Percentiles rank a stretch among this genome's conserved stretches.
These are phyloP conservation scores for Quercus ilex DNA, from an alignment of 306 rosid species.

Conservation along the genomic window DNA sequence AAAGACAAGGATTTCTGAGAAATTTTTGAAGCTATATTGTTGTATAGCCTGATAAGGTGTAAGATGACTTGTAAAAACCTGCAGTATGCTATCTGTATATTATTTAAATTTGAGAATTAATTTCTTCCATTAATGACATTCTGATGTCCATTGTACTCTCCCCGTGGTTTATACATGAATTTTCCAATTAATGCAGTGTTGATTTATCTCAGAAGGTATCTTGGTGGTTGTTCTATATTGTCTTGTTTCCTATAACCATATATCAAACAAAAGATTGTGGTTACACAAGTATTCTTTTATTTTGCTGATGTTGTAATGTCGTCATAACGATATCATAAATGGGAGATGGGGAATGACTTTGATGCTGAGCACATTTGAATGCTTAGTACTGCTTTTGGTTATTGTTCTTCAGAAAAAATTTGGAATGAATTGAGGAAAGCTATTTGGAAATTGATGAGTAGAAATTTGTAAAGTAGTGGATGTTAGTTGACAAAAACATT, in stretches of 20 bases:
- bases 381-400: background rate
- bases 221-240: background rate
- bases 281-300: background rate
- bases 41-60: conserved; percentile 10
- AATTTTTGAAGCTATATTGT: background rate
- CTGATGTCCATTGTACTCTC: background rate
- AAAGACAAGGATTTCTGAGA: background rate
- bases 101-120: background rate
- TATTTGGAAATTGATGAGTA: background rate
- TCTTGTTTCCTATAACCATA: background rate
- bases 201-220: background rate
- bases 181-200: background rate
- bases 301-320: background rate
- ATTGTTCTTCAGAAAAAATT: background rate
- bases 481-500: background rate
- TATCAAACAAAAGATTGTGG: background rate
- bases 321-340: background rate
- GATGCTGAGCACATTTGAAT: background rate
- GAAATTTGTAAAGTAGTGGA: background rate
- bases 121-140: background rate
- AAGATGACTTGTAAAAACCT: background rate
- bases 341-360: background rate
- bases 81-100: background rate
- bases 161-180: background rate
- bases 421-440: background rate